Evolutionary conservation across 345 rosid species (phyloP).

Genomic region (Sisymbrium irio): DNA sequence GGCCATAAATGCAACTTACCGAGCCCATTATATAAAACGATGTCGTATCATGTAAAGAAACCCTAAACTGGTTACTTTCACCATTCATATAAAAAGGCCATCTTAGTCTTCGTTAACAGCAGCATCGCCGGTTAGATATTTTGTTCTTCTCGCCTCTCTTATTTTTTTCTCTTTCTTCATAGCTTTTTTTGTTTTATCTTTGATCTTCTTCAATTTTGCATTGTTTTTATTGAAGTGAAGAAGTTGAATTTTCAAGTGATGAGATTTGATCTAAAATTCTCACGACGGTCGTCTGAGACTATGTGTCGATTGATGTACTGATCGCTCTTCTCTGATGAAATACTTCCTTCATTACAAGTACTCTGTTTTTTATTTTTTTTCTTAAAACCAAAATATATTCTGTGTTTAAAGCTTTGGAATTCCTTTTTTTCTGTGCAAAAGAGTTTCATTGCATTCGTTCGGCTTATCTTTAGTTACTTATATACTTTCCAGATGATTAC

Average conservation of each 20-base stretch:
- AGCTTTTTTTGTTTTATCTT: neutral
- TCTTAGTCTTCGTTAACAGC: neutral
- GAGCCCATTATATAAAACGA: neutral
- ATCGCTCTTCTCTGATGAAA: conserved; percentile 37
- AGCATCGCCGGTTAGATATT: neutral
- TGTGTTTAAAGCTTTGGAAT: neutral
- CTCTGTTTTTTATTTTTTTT: neutral
- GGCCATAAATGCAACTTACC: neutral
- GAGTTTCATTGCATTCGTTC: neutral
- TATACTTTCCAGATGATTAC: neutral
- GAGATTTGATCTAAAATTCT: conserved; percentile 40
- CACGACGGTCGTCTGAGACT: conserved; percentile 44
- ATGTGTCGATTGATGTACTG: conserved; percentile 26
- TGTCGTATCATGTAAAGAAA: neutral
- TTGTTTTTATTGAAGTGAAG: neutral
- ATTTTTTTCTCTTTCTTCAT: neutral
- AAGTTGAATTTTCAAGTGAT: conserved; percentile 13
- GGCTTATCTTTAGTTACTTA: too few relatives aligned
- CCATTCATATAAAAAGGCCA: neutral
- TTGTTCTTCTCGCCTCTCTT: neutral
- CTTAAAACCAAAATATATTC: neutral
- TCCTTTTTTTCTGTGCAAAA: neutral
- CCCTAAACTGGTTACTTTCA: conserved; percentile 2
- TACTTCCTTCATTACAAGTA: neutral
- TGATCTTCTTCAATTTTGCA: neutral